These are phyloP conservation scores for Fusarium sp. DNA, from an alignment of 2,329 filamentous ascomycete genomes.

Conservation along the genomic window DNA sequence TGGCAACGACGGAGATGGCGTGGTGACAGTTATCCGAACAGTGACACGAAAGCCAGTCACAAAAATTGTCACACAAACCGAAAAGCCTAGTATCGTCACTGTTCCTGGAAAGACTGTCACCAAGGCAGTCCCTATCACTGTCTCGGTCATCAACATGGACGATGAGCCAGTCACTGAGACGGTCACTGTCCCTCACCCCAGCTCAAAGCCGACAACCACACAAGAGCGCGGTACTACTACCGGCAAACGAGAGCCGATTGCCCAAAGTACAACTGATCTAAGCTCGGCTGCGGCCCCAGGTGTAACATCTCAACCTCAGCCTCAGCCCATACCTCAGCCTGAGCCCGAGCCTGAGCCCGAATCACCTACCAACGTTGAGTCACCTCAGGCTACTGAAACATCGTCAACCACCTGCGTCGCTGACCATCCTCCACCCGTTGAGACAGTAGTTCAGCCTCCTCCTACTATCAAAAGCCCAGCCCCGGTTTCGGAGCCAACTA, in stretches of 20 bases:
- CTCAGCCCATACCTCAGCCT: constrained; percentile 6
- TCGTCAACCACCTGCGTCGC: not conserved
- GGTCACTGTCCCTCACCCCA: constrained; percentile 37
- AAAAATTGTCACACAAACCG: constrained; percentile 40
- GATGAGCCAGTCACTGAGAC: constrained; percentile 36
- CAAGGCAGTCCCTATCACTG: constrained; percentile 42
- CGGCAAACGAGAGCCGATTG: not conserved
- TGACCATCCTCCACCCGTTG: not conserved
- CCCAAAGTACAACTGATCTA: not conserved
- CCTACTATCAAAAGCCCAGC: not conserved
- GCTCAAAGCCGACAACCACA: constrained; percentile 1
- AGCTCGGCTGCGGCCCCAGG: constrained; percentile 15
- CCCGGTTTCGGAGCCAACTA: constrained; percentile 2
- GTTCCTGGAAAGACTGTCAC: constrained; percentile 39
- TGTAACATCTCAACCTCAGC: constrained; percentile 1
- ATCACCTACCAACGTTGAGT: not conserved
- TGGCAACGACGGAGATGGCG: constrained; percentile 26
- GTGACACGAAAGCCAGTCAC: constrained; percentile 43
- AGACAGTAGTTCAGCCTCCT: constrained; percentile 8
- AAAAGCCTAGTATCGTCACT: constrained; percentile 41
- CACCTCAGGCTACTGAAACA: not conserved
- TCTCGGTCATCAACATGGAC: constrained; percentile 44
- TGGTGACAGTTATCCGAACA: constrained; percentile 48
- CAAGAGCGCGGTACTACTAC: not conserved
- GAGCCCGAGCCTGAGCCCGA: constrained; percentile 16